Percentiles rank a stretch among this genome's conserved stretches.
Conservation (phyloP, 177 flowering plant species). For the Tripterygium wilfordii region DNA sequence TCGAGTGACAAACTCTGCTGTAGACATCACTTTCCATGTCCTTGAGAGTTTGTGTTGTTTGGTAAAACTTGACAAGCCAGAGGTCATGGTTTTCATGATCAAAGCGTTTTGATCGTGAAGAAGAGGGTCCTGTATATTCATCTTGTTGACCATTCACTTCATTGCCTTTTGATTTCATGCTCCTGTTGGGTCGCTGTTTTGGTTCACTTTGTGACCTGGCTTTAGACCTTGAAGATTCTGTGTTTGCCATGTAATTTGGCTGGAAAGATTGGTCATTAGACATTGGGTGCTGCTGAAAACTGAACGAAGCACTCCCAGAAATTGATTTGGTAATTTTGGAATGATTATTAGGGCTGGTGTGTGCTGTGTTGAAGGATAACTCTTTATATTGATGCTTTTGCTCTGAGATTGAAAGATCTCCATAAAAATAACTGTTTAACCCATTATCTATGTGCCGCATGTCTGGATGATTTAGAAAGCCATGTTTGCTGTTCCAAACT, state of each 20-base stretch:
- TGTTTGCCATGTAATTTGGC: conserved; percentile 40
- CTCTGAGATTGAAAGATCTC: no score
- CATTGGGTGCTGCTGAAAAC: conserved; percentile 4
- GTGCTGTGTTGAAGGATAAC: conserved; percentile 3
- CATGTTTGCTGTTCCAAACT: conserved; percentile 12
- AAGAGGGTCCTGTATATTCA: conserved; percentile 13
- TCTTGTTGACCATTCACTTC: conserved; percentile 7
- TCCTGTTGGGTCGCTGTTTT: conserved; percentile 28
- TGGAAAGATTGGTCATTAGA: conserved; percentile 11
- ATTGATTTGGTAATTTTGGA: neutral
- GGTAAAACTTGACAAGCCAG: conserved; percentile 24
- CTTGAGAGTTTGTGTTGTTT: conserved; percentile 7
- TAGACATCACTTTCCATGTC: conserved; percentile 5
- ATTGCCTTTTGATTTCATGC: conserved; percentile 9
- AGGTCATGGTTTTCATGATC: conserved; percentile 20
- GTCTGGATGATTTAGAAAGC: conserved; percentile 6
- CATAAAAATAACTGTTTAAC: conserved; percentile 9
- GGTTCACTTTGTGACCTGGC: conserved; percentile 59
- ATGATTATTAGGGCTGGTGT: conserved; percentile 10
- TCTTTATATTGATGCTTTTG: conserved; percentile 17
- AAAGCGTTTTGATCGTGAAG: conserved; percentile 11
- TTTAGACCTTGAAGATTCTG: conserved; percentile 56
- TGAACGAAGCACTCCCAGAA: conserved; percentile 8
- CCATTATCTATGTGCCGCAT: conserved; percentile 12
- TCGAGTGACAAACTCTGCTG: conserved; percentile 14